A percentile compares a stretch with the other conserved stretches of the same genome.
Evolutionary conservation across 164 flowering plant species (phyloP).

Genomic region (Vitis rotundifolia): DNA sequence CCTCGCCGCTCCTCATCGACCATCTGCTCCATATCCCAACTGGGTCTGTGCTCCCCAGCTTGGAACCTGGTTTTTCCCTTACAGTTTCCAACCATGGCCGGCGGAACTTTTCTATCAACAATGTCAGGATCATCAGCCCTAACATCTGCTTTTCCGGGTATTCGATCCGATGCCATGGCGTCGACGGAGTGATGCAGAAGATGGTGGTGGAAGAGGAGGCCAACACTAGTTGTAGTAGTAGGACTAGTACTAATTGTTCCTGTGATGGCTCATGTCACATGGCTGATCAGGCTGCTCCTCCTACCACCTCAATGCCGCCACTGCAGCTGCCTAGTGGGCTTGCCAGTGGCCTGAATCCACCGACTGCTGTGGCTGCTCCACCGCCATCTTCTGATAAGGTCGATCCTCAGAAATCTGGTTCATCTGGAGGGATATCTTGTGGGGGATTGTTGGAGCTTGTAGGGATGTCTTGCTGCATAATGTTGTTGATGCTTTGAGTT

Average conservation of each 20-base stretch:
- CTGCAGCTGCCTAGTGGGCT: neutral
- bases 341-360: neutral
- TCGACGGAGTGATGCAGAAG: constrained; percentile 53
- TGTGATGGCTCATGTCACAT: too few species aligned
- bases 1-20: constrained; percentile 65
- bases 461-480: too few species aligned
- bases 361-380: neutral
- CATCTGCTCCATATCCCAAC: constrained; percentile 56
- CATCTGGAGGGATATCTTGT: neutral
- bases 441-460: neutral
- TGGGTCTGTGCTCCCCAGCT: constrained; percentile 62
- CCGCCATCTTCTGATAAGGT: neutral
- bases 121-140: constrained; percentile 59
- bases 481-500: too few species aligned
- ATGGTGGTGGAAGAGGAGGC: too few species aligned
- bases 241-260: too few species aligned
- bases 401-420: neutral
- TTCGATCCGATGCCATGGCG: constrained; percentile 81
- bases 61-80: constrained; percentile 35
- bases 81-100: constrained; percentile 55
- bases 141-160: constrained; percentile 63
- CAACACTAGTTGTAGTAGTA: too few species aligned
- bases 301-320: neutral
- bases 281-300: neutral
- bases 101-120: constrained; percentile 50